These are phyloP conservation scores for Puccinellia tenuiflora DNA, from an alignment of 176 grass and related monocot species.

Conservation along the genomic window DNA sequence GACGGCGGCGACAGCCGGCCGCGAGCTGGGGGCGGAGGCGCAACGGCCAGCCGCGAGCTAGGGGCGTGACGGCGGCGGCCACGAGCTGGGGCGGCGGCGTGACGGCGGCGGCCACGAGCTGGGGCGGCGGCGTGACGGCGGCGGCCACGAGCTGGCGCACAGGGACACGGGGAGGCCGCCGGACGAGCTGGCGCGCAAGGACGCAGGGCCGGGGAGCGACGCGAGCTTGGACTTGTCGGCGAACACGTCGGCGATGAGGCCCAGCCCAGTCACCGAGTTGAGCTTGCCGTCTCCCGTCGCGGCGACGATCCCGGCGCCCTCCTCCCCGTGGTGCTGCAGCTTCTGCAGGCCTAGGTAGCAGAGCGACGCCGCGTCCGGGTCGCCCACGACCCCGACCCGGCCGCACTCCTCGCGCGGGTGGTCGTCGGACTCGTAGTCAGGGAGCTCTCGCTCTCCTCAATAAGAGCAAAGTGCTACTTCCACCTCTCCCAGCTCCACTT, in stretches of 20 bases:
- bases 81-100: too few species aligned
- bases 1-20: too few species aligned
- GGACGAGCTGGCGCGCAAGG: constrained; percentile 52
- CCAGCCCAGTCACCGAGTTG: constrained; percentile 48
- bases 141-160: too few species aligned
- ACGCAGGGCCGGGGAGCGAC: constrained; percentile 39
- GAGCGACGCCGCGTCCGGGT: constrained; percentile 52
- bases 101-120: too few species aligned
- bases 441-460: too few species aligned
- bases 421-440: constrained; percentile 34
- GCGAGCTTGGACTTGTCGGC: constrained; percentile 33
- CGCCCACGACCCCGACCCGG: constrained; percentile 53
- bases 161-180: constrained; percentile 34
- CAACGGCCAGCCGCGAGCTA: too few species aligned
- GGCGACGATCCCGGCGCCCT: constrained; percentile 67
- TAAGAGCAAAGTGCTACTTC: too few species aligned
- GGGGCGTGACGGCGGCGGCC: too few species aligned
- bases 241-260: constrained; percentile 53
- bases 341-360: constrained; percentile 66
- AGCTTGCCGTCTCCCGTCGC: constrained; percentile 36
- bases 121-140: too few species aligned
- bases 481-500: too few species aligned
- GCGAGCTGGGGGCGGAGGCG: too few species aligned
- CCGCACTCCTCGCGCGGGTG: constrained; percentile 84
- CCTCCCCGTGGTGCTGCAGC: constrained; percentile 80